A percentile compares a stretch with the other conserved stretches of the same genome.
Evolutionary conservation across 805 yeast genomes (phyloP).

Genomic region (Scheffersomyces lignosus): DNA sequence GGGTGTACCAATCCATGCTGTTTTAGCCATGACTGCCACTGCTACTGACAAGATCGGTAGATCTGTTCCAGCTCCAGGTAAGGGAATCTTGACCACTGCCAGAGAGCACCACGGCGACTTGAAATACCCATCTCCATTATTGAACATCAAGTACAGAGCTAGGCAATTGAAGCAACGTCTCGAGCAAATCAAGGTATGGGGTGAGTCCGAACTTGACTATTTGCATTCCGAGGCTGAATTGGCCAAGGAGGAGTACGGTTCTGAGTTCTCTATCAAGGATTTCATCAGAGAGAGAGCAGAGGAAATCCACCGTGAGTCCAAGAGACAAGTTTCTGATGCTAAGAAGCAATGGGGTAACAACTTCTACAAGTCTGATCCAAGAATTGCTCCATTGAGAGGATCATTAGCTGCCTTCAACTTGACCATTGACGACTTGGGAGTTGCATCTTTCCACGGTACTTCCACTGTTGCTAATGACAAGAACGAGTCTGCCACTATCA

Average conservation of each 20-base stretch:
- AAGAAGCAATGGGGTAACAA: slow-evolving; percentile 94
- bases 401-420: slow-evolving; percentile 92
- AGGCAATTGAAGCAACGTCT: slow-evolving; percentile 84
- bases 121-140: slow-evolving; percentile 75
- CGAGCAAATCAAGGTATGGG: slow-evolving; percentile 78
- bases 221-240: slow-evolving; percentile 70
- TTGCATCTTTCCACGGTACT: slow-evolving; percentile 99
- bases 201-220: slow-evolving; percentile 72
- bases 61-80: slow-evolving; percentile 99
- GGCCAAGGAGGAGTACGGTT: slow-evolving; percentile 51
- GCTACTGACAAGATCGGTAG: slow-evolving; percentile 98
- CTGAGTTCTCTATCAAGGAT: slow-evolving; percentile 41
- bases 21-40: slow-evolving; percentile 91
- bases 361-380: slow-evolving; percentile 86
- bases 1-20: slow-evolving; percentile 99
- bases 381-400: slow-evolving; percentile 96
- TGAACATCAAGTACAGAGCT: slow-evolving; percentile 90
- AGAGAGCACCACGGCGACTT: slow-evolving; percentile 84
- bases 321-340: slow-evolving; percentile 82
- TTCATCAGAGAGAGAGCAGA: slow-evolving; percentile 82
- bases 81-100: slow-evolving; percentile 98
- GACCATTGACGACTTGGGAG: slow-evolving; percentile 92
- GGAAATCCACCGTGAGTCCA: slow-evolving; percentile 82
- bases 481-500: slow-evolving; percentile 92
- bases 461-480: slow-evolving; percentile 98